Base-by-base conservation (phyloP, 306 rosid species). In the Inga laurina region DNA sequence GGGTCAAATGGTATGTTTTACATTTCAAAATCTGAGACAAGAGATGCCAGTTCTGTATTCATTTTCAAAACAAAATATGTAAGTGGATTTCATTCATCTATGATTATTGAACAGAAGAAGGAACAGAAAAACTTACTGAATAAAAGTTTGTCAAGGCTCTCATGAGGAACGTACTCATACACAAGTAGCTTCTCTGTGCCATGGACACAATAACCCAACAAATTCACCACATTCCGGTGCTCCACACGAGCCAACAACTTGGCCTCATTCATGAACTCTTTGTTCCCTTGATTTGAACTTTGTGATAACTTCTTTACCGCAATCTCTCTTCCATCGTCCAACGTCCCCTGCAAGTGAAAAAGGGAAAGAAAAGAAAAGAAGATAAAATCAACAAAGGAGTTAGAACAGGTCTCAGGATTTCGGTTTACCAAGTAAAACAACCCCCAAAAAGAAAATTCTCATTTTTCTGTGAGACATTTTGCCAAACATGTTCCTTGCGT, bases 111-210 rank as follows among this genome's bases (percentile, higher is more conserved):
- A 34, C 44, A 39, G 10, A 41, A 62, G 1, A 41, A n/a, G 45
- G 46, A 61, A 56, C 16, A 22, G 74, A 75, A 85, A 71, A 39
- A 87, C 99, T 92, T 86, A 96, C 99, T 96, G 86, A 96, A 96
- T 35, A 96, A 93, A 89, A 93, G 88, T 80, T 96, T 93, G 89
- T 96, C 99, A 11, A 96, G 90, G 86, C 99, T 96, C 88, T 96
- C 99, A 78, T 92, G 85, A 18, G 67, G 10, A 45, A 96, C 94
- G 39, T 96, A 96, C 89, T 96, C 98, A 77, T 96, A 96, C 79
- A 96, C 99, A 30, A 93, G 99, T 65, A 96, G 82, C 82, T 96
- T 93, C 85, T 96, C 99, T 1, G 39, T 34, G 12, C 93, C 97
- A 80, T 95, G 93, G 32, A 34, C 91, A 74, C 98, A 95, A 84